A percentile compares a stretch with the other conserved stretches of the same genome.
Conservation (phyloP, 1,284 basidiomycete species). For the Stygiomarasmius scandens region DNA sequence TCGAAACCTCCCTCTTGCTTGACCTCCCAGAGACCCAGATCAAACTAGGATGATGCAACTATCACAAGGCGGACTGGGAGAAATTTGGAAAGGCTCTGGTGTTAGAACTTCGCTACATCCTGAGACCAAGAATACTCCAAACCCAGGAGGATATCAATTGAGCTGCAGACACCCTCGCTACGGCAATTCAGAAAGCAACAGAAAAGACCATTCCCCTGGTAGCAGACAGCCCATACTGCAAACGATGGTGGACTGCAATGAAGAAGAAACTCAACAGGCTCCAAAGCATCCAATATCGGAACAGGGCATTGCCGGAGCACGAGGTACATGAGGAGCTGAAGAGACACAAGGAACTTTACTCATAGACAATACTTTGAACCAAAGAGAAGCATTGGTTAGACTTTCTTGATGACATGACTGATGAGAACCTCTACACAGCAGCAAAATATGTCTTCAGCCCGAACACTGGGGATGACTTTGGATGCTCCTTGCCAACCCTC, state of each 20-base stretch:
- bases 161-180: slow-evolving; percentile 12
- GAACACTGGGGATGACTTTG: too few relatives aligned
- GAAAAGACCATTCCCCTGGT: slow-evolving; percentile 23
- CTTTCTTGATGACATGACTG: slow-evolving; percentile 32
- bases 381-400: slow-evolving; percentile 39
- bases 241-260: slow-evolving; percentile 33
- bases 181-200: slow-evolving; percentile 22
- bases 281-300: slow-evolving; percentile 5
- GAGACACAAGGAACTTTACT: slow-evolving; percentile 27
- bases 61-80: neutral
- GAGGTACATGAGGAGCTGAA: slow-evolving; percentile 24
- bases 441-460: slow-evolving; percentile 29
- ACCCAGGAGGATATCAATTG: too few relatives aligned
- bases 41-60: neutral
- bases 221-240: slow-evolving; percentile 23
- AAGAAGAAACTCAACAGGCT: slow-evolving; percentile 17
- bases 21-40: neutral
- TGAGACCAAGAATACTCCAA: too few relatives aligned
- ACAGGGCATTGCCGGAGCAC: slow-evolving; percentile 18
- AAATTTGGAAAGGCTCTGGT: slow-evolving; percentile 1
- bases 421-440: slow-evolving; percentile 33
- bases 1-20: neutral
- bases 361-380: slow-evolving; percentile 26
- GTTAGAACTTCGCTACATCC: too few relatives aligned
- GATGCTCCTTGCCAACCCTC: too few relatives aligned